Base-by-base conservation (phyloP, 2,329 filamentous ascomycete genomes). In the Xylaria sp. region DNA sequence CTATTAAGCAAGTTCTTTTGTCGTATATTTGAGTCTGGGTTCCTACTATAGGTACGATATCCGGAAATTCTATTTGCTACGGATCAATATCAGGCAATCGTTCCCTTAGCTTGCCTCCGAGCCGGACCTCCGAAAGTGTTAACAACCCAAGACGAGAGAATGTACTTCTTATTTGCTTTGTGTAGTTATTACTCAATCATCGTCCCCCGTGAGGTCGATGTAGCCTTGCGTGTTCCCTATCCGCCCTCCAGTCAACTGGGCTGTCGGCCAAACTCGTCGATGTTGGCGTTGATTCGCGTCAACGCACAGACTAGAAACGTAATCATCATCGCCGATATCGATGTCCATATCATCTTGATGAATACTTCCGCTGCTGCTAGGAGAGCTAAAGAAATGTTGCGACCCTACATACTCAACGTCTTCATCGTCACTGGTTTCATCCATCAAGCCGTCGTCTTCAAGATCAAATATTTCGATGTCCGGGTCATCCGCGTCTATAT, bases 281-380 rank as follows among this genome's bases (percentile, higher is more conserved):
- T 25, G 32, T 48, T 71, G 68, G 48, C 41, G 32, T 48, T 75
- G 69, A 34, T 69, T 65, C 8, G 34, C 43, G 36, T 72, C 70
- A 4, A 65, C n/a, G 15, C 68, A 72, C 1, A 13, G 39, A 46
- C 56, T 55, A n/a, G 36, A 34, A 7, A 30, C 23, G 32, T 63
- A 57, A 9, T 67, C 63, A 9, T 25, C 20, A 23, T 65, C 62
- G 10, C 43, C 65, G 10, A 50, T 63, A 43, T 74, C 73, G 25
- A 73, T 46, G 3, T 73, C 72, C 72, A 75, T 76, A 6, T 63
- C 64, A n/a, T 69, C 68, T 23, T 45, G 41, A 20, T 66, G 69
- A 20, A 63, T 62, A 10, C 57, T 43, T 28, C 25, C 70, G n/a
- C 66, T 53, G 43, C 64, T 64, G 18, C 62, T 63, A 3, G 43